These are phyloP conservation scores for Candida insectalens DNA, from an alignment of 805 yeast species.

Conservation along the genomic window DNA sequence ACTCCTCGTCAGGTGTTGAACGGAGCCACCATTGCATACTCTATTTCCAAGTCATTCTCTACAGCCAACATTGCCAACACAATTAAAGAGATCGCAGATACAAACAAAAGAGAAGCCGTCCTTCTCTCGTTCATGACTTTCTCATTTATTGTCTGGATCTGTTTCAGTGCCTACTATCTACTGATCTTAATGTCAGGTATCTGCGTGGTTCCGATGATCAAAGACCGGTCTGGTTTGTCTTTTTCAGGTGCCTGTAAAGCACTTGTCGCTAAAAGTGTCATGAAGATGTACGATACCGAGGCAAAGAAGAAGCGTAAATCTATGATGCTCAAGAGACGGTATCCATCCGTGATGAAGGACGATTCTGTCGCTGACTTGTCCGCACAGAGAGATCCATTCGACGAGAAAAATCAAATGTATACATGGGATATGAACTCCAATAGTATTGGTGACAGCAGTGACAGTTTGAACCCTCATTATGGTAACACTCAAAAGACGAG, in stretches of 20 bases:
- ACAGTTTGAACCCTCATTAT: no score
- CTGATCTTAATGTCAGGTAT: conserved; percentile 13
- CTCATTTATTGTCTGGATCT: conserved; percentile 64
- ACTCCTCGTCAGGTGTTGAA: conserved; percentile 84
- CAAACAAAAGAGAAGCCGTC: conserved; percentile 58
- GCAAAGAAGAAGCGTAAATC: conserved; percentile 9
- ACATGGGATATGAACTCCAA: no score
- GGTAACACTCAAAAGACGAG: no score
- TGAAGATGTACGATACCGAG: conserved; percentile 14
- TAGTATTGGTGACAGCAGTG: no score
- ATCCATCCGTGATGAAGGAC: conserved; percentile 11
- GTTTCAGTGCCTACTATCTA: conserved; percentile 34
- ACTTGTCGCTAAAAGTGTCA: conserved; percentile 20
- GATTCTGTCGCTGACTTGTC: conserved; percentile 11
- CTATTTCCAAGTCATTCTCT: conserved; percentile 34
- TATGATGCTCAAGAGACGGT: conserved; percentile 10
- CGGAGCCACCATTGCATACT: conserved; percentile 56
- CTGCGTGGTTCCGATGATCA: conserved; percentile 10
- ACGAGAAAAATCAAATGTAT: conserved; percentile 5
- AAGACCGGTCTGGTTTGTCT: conserved; percentile 3
- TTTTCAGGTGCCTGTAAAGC: conserved; percentile 15
- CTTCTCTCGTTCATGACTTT: conserved; percentile 66
- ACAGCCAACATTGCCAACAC: conserved; percentile 30
- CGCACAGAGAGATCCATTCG: not conserved
- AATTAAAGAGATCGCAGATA: conserved; percentile 46